A percentile compares a stretch with the other conserved stretches of the same genome.
phyloP scores from a whole-genome alignment of 2,329 filamentous ascomycete species.

The Lachnellula cervina region DNA sequence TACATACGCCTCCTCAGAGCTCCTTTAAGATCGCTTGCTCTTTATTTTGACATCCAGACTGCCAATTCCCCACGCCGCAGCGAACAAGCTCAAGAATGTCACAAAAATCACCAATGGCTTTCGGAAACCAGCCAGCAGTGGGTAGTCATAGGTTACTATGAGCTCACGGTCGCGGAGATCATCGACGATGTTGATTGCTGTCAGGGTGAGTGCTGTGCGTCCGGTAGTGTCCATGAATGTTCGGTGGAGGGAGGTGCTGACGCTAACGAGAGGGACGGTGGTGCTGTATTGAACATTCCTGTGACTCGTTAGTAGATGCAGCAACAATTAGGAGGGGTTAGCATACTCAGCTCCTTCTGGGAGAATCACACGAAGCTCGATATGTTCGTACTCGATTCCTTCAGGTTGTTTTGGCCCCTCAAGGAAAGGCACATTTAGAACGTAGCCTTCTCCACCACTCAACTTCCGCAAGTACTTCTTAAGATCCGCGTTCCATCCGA shows the following conservation, averaged over 20 bases:
- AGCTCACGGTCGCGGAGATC: constrained; percentile 81
- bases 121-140: constrained; percentile 66
- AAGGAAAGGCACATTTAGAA: constrained; percentile 86
- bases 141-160: constrained; percentile 83
- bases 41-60: constrained; percentile 29
- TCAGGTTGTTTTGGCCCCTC: constrained; percentile 85
- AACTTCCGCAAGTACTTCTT: constrained; percentile 66
- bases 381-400: constrained; percentile 78
- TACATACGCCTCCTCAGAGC: constrained; percentile 1
- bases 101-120: constrained; percentile 82
- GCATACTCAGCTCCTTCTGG: constrained; percentile 85
- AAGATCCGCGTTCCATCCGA: constrained; percentile 91
- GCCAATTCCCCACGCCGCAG: constrained; percentile 68
- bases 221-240: constrained; percentile 94
- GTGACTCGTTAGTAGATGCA: constrained; percentile 33
- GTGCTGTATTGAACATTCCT: constrained; percentile 79
- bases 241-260: constrained; percentile 60
- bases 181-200: constrained; percentile 82
- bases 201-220: constrained; percentile 75
- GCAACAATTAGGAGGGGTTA: constrained; percentile 44
- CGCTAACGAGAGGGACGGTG: constrained; percentile 63
- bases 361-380: constrained; percentile 76
- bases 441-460: constrained; percentile 62
- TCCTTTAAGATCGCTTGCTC: constrained; percentile 19
- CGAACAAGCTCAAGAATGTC: constrained; percentile 69